Evolutionary conservation across 352 stramenopile species (phyloP).

Genomic region (Phytophthora sansomeana): DNA sequence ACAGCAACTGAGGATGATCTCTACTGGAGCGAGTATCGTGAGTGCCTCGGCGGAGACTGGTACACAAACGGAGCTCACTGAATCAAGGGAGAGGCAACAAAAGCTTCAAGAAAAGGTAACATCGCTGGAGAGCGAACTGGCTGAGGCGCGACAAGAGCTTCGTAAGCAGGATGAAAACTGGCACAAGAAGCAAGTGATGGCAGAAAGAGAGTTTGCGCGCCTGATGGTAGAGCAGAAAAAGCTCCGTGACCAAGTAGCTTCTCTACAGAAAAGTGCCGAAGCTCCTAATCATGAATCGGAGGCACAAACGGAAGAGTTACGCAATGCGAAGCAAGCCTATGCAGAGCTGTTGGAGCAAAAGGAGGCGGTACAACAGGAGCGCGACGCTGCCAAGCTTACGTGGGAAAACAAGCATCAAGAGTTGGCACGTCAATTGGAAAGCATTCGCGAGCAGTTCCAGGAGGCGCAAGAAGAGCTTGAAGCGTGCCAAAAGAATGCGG

Average conservation of each 20-base stretch:
- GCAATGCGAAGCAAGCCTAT: slow-evolving; percentile 27
- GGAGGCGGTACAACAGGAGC: slow-evolving; percentile 35
- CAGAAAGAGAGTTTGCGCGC: slow-evolving; percentile 28
- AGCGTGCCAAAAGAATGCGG: slow-evolving; percentile 55
- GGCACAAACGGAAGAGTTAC: slow-evolving; percentile 26
- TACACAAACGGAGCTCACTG: slow-evolving; percentile 25
- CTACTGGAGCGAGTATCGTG: slow-evolving; percentile 18
- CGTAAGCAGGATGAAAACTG: slow-evolving; percentile 38
- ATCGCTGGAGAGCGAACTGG: slow-evolving; percentile 44
- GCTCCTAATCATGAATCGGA: slow-evolving; percentile 15
- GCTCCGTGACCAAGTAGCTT: slow-evolving; percentile 24
- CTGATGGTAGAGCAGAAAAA: slow-evolving; percentile 28
- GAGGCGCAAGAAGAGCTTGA: slow-evolving; percentile 63
- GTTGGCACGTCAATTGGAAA: slow-evolving; percentile 46
- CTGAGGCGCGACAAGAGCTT: slow-evolving; percentile 33
- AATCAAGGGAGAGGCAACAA: slow-evolving; percentile 22
- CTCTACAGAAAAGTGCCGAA: slow-evolving; percentile 19
- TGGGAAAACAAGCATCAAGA: slow-evolving; percentile 55
- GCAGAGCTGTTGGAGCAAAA: slow-evolving; percentile 39
- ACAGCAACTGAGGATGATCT: slow-evolving; percentile 38
- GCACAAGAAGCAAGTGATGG: slow-evolving; percentile 33
- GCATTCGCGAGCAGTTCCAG: slow-evolving; percentile 49
- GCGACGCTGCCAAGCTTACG: slow-evolving; percentile 31
- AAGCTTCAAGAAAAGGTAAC: slow-evolving; percentile 39
- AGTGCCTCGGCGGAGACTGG: slow-evolving; percentile 20